Base-by-base conservation (phyloP, 345 rosid species). In the Eucalyptus erythrocorys region DNA sequence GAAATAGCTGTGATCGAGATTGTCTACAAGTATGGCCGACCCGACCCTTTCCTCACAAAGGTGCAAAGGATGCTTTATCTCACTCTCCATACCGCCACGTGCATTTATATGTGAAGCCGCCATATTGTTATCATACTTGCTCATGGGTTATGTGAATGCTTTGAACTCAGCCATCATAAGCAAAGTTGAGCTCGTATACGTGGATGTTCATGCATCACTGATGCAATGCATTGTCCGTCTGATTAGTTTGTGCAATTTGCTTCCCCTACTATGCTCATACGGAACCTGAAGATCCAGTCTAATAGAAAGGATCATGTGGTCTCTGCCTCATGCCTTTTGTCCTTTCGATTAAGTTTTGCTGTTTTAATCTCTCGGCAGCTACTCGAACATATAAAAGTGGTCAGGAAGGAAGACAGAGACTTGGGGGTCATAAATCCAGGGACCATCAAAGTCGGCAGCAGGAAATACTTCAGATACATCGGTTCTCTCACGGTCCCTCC, bases 401-500 rank as follows among this genome's bases (percentile, higher is more conserved):
- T 88, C 48, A 92, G 71, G 9, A 87, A 87, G 17, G 91, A 53
- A 80, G 81, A 84, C 27, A 1, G 89, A 45, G 45, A 80, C 47
- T 48, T 89, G 10, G 97, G 98, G 51, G 87, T 92, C 5, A 87
- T 95, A 19, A 90, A 95, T 89, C 98, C 98, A 13, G 88, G 92
- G 59, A 89, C 89, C 5, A 93, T 93, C 51, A 91, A 90, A 84
- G 93, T 92, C 81, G 93, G 94, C 8, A 93, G 94, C 90, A 89
- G 92, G 87, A 92, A 93, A 84, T 94, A 95, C 48, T 95, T 92
- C 91, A 91, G 98, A 94, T 95, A 95, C 71, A 86, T 91, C 6
- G 99, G 98, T 21, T 95, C 97, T 32, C 93, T 95, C 30, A 94
- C 98, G 12, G 86, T 81, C 89, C 96, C 99, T 90, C 97, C 97